Evolutionary conservation across 106 monocot species (phyloP), one percentile per base, ranked within the genome.

Genomic region (Dioscorea zingiberensis): DNA sequence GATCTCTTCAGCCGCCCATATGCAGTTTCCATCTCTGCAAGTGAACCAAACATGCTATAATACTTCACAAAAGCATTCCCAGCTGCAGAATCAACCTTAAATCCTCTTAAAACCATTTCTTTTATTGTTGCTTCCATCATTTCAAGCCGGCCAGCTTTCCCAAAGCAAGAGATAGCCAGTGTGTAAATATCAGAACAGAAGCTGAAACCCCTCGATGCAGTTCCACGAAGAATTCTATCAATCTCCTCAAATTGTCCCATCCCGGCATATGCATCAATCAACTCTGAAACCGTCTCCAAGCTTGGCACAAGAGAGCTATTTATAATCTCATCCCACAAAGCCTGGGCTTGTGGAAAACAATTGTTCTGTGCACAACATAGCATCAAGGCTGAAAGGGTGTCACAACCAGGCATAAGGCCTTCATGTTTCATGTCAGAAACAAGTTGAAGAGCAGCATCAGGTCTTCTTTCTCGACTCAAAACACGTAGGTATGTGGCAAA

Each of bases 281-380:
- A 71, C 10, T 44, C 38, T 0, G 81, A 73, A 13, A 84, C 59
- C 17, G 72, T 64, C 19, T 72, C 77, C 3, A 79, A 25, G 18
- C 48, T 47, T 4, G 92, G 84, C 29, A 73, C 75, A 13, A 62
- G 73, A 12, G 85, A 84, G 66, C 92, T 97, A 63, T 83, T 76
- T 30, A 92, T 65, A 16, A 97, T 76, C 73, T 86, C 83, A 51
- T 67, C 60, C 91, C 97, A 97, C 19, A 97, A 38, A 22, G 77
- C 66, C 60, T 70, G 77, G 19, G 87, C 85, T 68, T 83, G 66
- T 6, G 26, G 15, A 21, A 87, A 79, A 44, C 71, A 48, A 32
- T 79, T 84, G 55, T 74, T 77, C 21, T 82, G 58, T 0, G 77
- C 84, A 48, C 59, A 80, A 10, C 47, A 38, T 55, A 93, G 57